Conservation (phyloP, 2,329 filamentous ascomycete genomes). For the Cercospora beticola region DNA sequence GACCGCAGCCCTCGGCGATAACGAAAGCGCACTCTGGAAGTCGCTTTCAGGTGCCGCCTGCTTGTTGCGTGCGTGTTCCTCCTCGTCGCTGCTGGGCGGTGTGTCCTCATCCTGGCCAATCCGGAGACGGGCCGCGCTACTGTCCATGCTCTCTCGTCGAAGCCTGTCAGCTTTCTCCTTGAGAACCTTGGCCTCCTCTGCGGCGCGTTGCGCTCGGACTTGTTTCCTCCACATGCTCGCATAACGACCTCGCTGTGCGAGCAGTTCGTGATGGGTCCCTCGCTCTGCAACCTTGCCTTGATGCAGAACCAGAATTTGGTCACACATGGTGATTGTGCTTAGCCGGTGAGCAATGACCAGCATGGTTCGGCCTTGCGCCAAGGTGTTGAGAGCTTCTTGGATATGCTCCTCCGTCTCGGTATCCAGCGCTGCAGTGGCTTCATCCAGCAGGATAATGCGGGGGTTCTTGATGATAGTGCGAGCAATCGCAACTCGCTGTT, state of each 20-base stretch:
- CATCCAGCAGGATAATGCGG: conserved; percentile 87
- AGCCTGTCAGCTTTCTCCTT: conserved; percentile 53
- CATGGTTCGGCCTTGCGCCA: conserved; percentile 84
- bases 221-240: conserved; percentile 55
- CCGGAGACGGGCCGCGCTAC: conserved; percentile 37
- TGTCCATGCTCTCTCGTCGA: conserved; percentile 50
- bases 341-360: conserved; percentile 83
- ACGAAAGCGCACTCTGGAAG: conserved; percentile 29
- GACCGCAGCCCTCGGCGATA: conserved; percentile 29
- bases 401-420: conserved; percentile 93
- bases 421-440: conserved; percentile 88
- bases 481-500: conserved; percentile 90
- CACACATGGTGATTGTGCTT: conserved; percentile 56
- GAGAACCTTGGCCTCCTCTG: conserved; percentile 50
- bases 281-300: conserved; percentile 54
- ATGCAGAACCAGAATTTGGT: conserved; percentile 57
- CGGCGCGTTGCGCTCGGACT: conserved; percentile 51
- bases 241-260: conserved; percentile 49
- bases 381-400: conserved; percentile 76
- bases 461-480: conserved; percentile 91
- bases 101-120: conserved; percentile 24
- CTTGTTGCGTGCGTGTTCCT: conserved; percentile 31
- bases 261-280: conserved; percentile 53
- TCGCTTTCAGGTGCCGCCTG: conserved; percentile 22
- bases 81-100: conserved; percentile 39